phyloP scores from a whole-genome alignment of 495 filamentous ascomycete genomes.

The Extremus antarcticus region DNA sequence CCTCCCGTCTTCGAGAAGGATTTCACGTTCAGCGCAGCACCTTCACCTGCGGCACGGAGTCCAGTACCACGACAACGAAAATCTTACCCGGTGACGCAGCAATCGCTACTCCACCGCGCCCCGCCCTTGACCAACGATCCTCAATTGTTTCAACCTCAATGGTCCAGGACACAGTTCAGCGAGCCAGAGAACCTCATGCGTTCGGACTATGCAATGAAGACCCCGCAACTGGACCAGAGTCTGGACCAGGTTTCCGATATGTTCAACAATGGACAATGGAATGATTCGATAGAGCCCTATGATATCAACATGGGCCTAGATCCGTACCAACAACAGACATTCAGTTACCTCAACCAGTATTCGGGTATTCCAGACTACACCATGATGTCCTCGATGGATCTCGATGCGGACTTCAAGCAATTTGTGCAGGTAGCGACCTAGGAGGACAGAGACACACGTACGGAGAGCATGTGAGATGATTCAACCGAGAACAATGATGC shows the following conservation, averaged over 20 bases:
- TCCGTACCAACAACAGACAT: background rate
- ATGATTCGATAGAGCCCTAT: background rate
- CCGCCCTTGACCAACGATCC: conserved; percentile 8
- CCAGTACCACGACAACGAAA: conserved; percentile 1
- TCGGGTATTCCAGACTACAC: background rate
- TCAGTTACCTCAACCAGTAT: background rate
- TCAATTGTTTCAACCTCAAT: conserved; percentile 13
- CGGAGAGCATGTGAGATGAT: too few relatives aligned
- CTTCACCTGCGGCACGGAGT: conserved; percentile 10
- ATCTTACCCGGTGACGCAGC: background rate
- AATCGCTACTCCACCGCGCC: background rate
- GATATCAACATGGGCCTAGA: background rate
- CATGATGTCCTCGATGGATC: background rate
- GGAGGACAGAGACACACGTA: background rate
- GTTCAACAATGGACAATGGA: background rate
- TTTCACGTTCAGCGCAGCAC: conserved; percentile 6
- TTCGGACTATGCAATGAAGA: conserved; percentile 4
- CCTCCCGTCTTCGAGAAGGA: conserved; percentile 5
- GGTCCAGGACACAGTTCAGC: too few relatives aligned
- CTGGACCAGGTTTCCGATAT: background rate
- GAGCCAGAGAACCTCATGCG: conserved; percentile 2
- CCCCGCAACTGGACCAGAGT: background rate
- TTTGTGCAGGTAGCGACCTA: conserved; percentile 1
- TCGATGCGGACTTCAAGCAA: background rate
- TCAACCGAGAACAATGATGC: too few relatives aligned